Conservation (phyloP, 306 rosid species). For the Castanopsis chinensis region DNA sequence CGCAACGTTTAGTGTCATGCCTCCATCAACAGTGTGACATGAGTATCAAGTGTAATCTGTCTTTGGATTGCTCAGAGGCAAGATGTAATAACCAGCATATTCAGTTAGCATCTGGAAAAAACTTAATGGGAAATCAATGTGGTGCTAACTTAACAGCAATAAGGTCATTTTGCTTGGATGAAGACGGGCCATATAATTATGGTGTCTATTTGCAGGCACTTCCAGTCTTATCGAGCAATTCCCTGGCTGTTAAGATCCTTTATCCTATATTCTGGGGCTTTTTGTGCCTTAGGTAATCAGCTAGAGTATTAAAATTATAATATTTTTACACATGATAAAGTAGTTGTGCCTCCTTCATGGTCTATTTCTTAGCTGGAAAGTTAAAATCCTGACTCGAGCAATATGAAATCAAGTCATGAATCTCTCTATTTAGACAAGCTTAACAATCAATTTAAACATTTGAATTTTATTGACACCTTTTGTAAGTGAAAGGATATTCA, state of each 20-base stretch:
- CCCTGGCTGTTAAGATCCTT: conserved; percentile 27
- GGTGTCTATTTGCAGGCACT: conserved; percentile 36
- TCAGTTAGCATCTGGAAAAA: not conserved
- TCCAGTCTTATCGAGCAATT: conserved; percentile 17
- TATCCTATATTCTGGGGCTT: conserved; percentile 45
- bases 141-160: not conserved
- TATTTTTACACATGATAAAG: no score
- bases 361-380: no score
- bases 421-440: no score
- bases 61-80: conserved; percentile 20
- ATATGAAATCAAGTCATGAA: no score
- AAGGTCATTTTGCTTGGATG: conserved; percentile 24
- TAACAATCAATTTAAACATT: no score
- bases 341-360: no score
- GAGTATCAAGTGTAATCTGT: conserved; percentile 14
- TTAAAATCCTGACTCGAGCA: no score
- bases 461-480: no score
- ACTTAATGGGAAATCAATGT: not conserved
- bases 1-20: conserved; percentile 31
- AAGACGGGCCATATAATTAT: conserved; percentile 21
- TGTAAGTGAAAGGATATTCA: no score
- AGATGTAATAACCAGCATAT: not conserved
- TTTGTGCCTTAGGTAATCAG: conserved; percentile 27
- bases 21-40: conserved; percentile 28
- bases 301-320: not conserved